Base-by-base conservation (phyloP, 306 rosid genomes). In the Sophora flavescens region DNA sequence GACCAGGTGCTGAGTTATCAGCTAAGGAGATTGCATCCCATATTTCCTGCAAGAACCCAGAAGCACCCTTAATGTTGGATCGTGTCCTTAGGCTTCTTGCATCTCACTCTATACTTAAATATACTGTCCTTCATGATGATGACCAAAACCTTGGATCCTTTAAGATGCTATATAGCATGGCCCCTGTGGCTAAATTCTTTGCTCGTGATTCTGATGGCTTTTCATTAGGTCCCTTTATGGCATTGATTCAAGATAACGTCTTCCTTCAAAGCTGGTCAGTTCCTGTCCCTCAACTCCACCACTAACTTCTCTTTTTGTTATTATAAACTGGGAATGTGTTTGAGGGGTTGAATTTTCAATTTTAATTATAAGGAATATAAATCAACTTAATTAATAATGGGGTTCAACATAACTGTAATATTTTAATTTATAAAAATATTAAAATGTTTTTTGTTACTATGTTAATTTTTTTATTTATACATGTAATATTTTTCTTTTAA, bases 1-100 rank as follows among this genome's bases (percentile, higher is more conserved):
- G 89, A n/a, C 15, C 70, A 0, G 75, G 6, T 6, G 79, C 77
- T 5, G 12, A 41, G 10, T 84, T 91, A 48, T 86, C 93, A 0
- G 47, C 89, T 0, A 3, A 68, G 0, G 84, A 89, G 11, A 87
- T 91, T 10, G 87, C 85, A 4, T 56, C 87, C 0, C 74, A 72
- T 33, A 36, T 91, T 62, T 33, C 78, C 0, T 54, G 83, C 28
- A 50, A 8, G 2, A 89, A 91, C 73, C 77, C 84, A 0, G 68
- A 87, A 3, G 89, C 92, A 0, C 41, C 88, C 0, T 2, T 53
- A 22, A 84, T 91, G 92, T 8, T 91, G 3, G 94, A 91, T 6
- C 87, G 93, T 3, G 42, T 91, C 1, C 89, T 89, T 22, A 32
- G 79, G 53, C 89, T 91, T 17, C 74, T 91, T n/a, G 68, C 83